Base-by-base conservation (phyloP, 306 rosid genomes). In the Dalbergia oliveri region DNA sequence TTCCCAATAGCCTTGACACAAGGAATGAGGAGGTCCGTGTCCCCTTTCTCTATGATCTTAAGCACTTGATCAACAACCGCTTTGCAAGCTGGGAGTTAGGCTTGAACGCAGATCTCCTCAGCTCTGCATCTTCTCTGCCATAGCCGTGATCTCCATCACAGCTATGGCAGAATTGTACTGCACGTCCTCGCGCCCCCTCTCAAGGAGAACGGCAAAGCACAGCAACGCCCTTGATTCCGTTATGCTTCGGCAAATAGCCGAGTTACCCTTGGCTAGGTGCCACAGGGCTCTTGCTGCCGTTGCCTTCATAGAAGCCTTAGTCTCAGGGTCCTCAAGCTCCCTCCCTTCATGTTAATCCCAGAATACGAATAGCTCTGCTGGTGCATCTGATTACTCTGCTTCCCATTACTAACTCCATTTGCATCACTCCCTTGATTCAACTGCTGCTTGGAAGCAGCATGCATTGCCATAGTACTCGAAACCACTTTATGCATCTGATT, bases 81-180 rank as follows among this genome's bases (percentile, higher is more conserved):
- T 71, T 89, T 93, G 85, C 96, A 93, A 69, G 97, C 94, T 0
- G 97, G 7, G 97, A 90, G 68, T 88, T 93, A 4, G 97, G 97
- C 85, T 93, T 93, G 89, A 93, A 93, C 1, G 96, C 97, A 0
- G 92, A 89, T 62, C 89, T 84, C 83, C 97, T 89, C 84, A 93
- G 74, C 5, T 93, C 96, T 2, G 95, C 81, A 69, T 93, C 94
- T 70, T 79, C 86, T 93, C 97, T 5, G 97, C 97, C 63, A 86
- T 82, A 2, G 91, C 88, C 2, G 96, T 89, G 26, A 93, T 93
- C 85, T 90, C 96, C 94, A 89, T 90, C 81, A 90, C 83, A 0
- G 97, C 97, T 92, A 93, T 83, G 74, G 96, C 96, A 21, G 92
- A 93, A 82, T 90, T 82, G 82, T 75, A 82, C 64, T 81, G 84